These are phyloP conservation scores for Melaleuca alternifolia DNA, from an alignment of 345 rosid genomes.

Conservation along the genomic window DNA sequence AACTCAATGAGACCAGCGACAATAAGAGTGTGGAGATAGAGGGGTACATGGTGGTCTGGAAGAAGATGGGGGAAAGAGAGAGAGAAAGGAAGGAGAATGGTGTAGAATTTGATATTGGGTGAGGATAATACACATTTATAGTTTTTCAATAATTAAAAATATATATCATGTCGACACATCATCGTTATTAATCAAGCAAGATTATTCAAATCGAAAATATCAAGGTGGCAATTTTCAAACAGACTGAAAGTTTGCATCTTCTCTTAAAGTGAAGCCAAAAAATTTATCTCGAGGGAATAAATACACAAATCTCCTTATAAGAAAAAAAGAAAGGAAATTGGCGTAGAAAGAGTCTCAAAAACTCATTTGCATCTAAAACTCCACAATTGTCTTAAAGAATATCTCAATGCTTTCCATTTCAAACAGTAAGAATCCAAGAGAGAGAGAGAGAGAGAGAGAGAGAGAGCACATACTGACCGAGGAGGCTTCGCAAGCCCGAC, in stretches of 20 bases:
- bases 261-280: neutral
- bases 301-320: rapidly evolving
- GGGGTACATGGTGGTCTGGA: neutral
- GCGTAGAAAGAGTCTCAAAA: neutral
- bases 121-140: neutral
- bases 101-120: neutral
- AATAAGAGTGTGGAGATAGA: neutral
- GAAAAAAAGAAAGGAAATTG: too few relatives aligned
- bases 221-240: neutral
- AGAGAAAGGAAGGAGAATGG: neutral
- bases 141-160: too few relatives aligned
- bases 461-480: neutral
- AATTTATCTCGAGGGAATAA: neutral
- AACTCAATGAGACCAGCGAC: neutral
- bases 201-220: too few relatives aligned
- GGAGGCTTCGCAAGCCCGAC: neutral
- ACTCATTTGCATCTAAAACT: neutral
- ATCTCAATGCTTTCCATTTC: neutral
- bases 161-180: neutral
- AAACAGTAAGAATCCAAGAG: neutral
- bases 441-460: too few relatives aligned
- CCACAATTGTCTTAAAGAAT: neutral
- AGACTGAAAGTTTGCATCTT: rapidly evolving
- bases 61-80: neutral
- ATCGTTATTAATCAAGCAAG: too few relatives aligned